Evolutionary conservation across 805 yeast genomes (phyloP).

Genomic region (Cyberlindnera sargentensis): DNA sequence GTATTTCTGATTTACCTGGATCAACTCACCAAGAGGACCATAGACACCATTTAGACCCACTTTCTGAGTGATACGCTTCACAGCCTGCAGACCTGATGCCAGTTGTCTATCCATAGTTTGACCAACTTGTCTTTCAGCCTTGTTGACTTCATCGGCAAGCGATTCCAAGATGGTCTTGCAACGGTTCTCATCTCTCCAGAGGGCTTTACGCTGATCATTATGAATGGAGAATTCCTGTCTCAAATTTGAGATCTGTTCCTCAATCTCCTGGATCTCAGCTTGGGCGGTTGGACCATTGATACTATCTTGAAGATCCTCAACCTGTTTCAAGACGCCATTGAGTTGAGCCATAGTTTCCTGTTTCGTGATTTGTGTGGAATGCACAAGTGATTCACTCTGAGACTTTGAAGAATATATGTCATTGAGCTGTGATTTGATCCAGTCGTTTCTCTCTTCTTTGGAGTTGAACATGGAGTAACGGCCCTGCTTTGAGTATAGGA

Average conservation of each 20-base stretch:
- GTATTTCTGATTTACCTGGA: slow-evolving; percentile 74
- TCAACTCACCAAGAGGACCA: slow-evolving; percentile 83
- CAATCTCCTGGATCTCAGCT: slow-evolving; percentile 17
- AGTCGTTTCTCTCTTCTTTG: slow-evolving; percentile 53
- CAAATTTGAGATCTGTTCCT: slow-evolving; percentile 23
- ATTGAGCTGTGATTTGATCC: slow-evolving; percentile 52
- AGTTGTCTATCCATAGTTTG: slow-evolving; percentile 73
- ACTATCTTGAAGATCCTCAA: slow-evolving; percentile 28
- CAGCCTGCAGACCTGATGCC: slow-evolving; percentile 62
- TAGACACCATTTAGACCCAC: slow-evolving; percentile 59
- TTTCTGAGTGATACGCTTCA: slow-evolving; percentile 52
- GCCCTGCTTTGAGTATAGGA: slow-evolving; percentile 63
- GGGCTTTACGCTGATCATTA: slow-evolving; percentile 58
- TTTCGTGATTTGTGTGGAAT: slow-evolving; percentile 15
- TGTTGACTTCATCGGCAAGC: slow-evolving; percentile 44
- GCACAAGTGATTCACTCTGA: slow-evolving; percentile 23
- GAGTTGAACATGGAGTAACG: slow-evolving; percentile 53
- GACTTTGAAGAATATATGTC: slow-evolving; percentile 20
- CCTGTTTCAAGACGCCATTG: slow-evolving; percentile 23
- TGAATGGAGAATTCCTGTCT: slow-evolving; percentile 37
- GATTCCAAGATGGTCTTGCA: slow-evolving; percentile 50
- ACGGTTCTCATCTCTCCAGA: slow-evolving; percentile 78
- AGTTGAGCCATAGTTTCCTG: slow-evolving; percentile 15
- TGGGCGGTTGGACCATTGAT: slow-evolving; percentile 30
- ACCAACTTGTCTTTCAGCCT: slow-evolving; percentile 52